phyloP scores from a whole-genome alignment of 2,329 filamentous ascomycete species.

The Orbilia oligospora region DNA sequence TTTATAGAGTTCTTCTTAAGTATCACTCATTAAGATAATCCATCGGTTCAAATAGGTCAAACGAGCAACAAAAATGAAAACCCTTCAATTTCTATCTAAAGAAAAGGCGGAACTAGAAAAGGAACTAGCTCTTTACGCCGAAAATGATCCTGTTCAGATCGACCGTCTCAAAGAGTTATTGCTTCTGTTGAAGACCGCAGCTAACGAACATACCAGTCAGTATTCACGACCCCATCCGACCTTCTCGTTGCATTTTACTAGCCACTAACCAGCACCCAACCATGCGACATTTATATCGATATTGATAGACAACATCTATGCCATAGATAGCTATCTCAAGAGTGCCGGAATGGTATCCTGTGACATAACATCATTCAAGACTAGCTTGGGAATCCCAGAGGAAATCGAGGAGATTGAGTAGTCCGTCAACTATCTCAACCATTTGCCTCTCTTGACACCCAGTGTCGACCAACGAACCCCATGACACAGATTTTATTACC shows the following conservation, averaged over 20 bases:
- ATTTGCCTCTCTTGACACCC: background rate
- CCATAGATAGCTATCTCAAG: conserved; percentile 61
- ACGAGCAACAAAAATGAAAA: conserved; percentile 39
- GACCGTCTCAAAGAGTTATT: conserved; percentile 52
- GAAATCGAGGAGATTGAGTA: conserved; percentile 56
- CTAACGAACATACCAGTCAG: conserved; percentile 62
- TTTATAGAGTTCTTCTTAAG: background rate
- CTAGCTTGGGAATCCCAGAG: conserved; percentile 38
- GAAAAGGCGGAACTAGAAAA: conserved; percentile 58
- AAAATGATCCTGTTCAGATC: conserved; percentile 58
- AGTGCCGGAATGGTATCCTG: conserved; percentile 42
- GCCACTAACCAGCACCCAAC: background rate
- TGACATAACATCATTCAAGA: conserved; percentile 43
- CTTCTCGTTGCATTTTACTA: background rate
- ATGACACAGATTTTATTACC: background rate
- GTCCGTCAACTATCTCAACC: background rate
- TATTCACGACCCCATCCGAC: background rate
- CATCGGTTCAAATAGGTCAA: conserved; percentile 26
- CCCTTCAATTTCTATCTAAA: conserved; percentile 44
- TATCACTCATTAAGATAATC: too few species aligned
- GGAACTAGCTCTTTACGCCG: conserved; percentile 61
- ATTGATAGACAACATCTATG: conserved; percentile 63
- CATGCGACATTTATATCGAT: too few species aligned
- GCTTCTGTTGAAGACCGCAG: conserved; percentile 56
- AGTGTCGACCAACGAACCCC: too few species aligned